Evolutionary conservation across 2,329 filamentous ascomycete species (phyloP).

Genomic region (Ophiocordyceps polyrhachis-furcata): DNA sequence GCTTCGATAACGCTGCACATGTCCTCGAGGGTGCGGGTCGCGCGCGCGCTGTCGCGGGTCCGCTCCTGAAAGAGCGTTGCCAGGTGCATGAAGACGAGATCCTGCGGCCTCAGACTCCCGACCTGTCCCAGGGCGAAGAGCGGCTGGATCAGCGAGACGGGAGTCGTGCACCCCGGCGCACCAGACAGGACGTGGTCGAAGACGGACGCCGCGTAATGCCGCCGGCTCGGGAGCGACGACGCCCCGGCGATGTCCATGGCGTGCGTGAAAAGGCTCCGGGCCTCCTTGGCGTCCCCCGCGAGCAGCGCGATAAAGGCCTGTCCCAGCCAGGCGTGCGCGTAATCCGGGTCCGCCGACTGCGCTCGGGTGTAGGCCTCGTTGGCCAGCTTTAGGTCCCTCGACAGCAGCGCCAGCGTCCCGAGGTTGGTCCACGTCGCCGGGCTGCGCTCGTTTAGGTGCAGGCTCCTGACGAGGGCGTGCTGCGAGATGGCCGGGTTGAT

Average conservation of each 20-base stretch:
- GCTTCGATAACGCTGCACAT: conserved; percentile 56
- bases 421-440: conserved; percentile 81
- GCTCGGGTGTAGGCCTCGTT: conserved; percentile 79
- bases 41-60: conserved; percentile 45
- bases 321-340: conserved; percentile 82
- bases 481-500: conserved; percentile 79
- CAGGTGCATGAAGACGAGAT: conserved; percentile 59
- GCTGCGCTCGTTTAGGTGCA: conserved; percentile 83
- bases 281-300: conserved; percentile 56
- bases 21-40: conserved; percentile 42
- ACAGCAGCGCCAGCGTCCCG: conserved; percentile 66
- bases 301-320: conserved; percentile 73
- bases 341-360: conserved; percentile 88
- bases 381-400: conserved; percentile 69
- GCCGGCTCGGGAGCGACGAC: conserved; percentile 51
- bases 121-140: conserved; percentile 79
- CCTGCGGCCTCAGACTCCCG: conserved; percentile 47
- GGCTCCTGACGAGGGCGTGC: conserved; percentile 77
- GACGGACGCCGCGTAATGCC: conserved; percentile 60
- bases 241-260: conserved; percentile 84
- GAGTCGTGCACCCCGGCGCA: conserved; percentile 23
- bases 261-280: conserved; percentile 73
- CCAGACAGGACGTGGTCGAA: conserved; percentile 63
- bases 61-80: conserved; percentile 68
- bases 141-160: conserved; percentile 58